Base-by-base conservation (phyloP, 495 filamentous ascomycete genomes). In the Aspergillus hancockii region DNA sequence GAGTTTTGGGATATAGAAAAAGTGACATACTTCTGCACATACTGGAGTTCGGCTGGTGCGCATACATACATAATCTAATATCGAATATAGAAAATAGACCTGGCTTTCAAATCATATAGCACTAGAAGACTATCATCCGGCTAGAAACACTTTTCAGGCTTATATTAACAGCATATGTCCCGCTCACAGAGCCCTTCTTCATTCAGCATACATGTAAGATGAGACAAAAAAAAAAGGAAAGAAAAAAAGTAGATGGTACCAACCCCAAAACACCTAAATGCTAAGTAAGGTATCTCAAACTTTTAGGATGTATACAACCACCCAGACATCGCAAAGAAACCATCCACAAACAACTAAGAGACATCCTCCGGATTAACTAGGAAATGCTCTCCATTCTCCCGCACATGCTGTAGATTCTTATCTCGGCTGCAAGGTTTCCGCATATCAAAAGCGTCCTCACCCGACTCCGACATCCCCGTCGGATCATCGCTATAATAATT, bases 401-500 rank as follows among this genome's bases (percentile, higher is more conserved):
- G 81, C 16, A 96, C 81, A 74, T 93, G 88, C 71, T 89, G 81
- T 49, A 80, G 74, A 40, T 87, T 83, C 72, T 88, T 89, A 74
- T 98, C 94, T 60, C 92, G 81, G 72, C 82, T 89, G 73, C 93
- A 85, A 49, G 91, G 87, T 67, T 98, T 98, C 51, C 94, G 86
- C 94, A 98, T 98, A 72, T 98, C 88, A 68, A 89, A 97, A 14
- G 94, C 94, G 79, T 97, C 93, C 66, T 93, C 91, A 30, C 85
- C 86, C 4, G 70, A 71, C 45, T 79, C 78, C 4, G 76, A 79
- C 57, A 78, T 67, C 12, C 77, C 79, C 2, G 73, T 85, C 9
- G 86, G 86, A 69, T 92, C 87, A 66, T 91, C 93, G 51, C 86
- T 90, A 65, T 98, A 98, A 72, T 98, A 98, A 65, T 87, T 88